Evolutionary conservation across 192 early-diverging fungal species (phyloP), one percentile per base, ranked within the genome.

Genomic region (Coemansia sp.): DNA sequence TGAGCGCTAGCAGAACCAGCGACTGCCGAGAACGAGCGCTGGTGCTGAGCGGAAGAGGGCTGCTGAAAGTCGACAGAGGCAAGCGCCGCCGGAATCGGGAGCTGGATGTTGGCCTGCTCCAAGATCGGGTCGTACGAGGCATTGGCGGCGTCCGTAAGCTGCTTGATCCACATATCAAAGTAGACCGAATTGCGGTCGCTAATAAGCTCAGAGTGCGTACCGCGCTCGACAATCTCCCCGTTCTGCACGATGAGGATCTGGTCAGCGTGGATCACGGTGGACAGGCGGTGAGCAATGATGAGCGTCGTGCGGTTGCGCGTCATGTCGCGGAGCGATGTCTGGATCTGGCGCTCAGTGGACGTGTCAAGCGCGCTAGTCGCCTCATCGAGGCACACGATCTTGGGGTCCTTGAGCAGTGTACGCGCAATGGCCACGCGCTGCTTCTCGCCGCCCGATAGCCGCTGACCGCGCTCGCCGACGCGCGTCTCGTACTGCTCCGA

Each of bases 371-470:
- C 94, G 20, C 91, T 91, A 15, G 96, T 97, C 0, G 95, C 96
- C 71, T 98, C 97, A 76, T 98, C 97, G 67, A 97, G 79, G 38
- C 96, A 87, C 56, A 96, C 84, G 37, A 95, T 94, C 24, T 80
- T 85, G 12, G 98, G 89, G 46, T 95, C 87, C 82, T 98, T 98
- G 38, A 99, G 85, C 54, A 99, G 94, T 31, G 94, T 90, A 49
- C 98, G 86, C 8, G 98, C 95, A 39, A 99, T 84, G 4, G 96
- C 90, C 15, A 98, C 88, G 4, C 95, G 75, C 79, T 98, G 96
- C 80, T 96, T 96, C 82, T 98, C 97, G 19, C 95, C 96, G 54
- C 96, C 95, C 49, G 88, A 90, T 19, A 99, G 82, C 53, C 95
- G 84, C 70, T 93, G 89, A 0, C 96, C 96, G 9, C 95, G 85